Conservation (phyloP, 164 flowering plant genomes). For the Annona squamosa region DNA sequence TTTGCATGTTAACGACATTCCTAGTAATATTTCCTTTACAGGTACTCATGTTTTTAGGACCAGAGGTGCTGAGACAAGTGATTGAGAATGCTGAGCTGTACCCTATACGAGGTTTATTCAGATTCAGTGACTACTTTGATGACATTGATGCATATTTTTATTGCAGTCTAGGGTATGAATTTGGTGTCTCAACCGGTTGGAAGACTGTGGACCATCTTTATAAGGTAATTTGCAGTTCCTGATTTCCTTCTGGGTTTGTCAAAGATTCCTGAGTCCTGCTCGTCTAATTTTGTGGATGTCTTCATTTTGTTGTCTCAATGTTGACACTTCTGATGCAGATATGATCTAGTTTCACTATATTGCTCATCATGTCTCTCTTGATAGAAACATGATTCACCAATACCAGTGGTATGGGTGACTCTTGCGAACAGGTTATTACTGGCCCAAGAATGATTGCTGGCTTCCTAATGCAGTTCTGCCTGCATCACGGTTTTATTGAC, state of each 20-base stretch:
- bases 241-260: not conserved
- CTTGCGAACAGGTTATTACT: too few relatives aligned
- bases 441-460: too few relatives aligned
- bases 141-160: constrained; percentile 87
- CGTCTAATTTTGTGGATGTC: not conserved
- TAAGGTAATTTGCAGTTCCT: constrained; percentile 37
- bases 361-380: not conserved
- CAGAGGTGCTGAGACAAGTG: constrained; percentile 49
- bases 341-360: not conserved
- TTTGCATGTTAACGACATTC: not conserved
- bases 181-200: constrained; percentile 95
- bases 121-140: constrained; percentile 57
- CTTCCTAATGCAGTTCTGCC: too few relatives aligned
- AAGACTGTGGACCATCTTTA: constrained; percentile 48
- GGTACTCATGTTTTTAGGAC: constrained; percentile 81
- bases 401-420: not conserved
- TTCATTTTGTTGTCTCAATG: not conserved
- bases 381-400: not conserved
- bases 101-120: constrained; percentile 79
- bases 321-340: not conserved
- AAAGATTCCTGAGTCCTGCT: not conserved
- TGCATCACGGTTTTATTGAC: too few relatives aligned
- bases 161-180: constrained; percentile 49
- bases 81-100: constrained; percentile 76
- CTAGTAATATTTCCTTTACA: constrained; percentile 16